These are phyloP conservation scores for Recurvomyces mirabilis DNA, from an alignment of 495 filamentous ascomycete genomes.

Conservation along the genomic window DNA sequence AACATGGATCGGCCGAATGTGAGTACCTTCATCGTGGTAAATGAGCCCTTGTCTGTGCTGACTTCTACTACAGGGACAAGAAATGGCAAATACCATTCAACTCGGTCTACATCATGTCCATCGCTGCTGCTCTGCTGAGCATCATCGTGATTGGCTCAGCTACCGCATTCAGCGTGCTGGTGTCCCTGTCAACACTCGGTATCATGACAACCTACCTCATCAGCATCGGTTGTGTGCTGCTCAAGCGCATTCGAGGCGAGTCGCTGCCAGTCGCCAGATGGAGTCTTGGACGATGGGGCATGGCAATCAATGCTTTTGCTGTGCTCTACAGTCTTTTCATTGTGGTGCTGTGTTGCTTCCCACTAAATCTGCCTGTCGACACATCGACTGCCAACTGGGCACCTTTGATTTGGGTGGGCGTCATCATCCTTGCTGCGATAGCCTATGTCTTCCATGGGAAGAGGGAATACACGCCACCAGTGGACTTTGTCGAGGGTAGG, in stretches of 20 bases:
- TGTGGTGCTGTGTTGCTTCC: slow-evolving; percentile 27
- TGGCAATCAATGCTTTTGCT: slow-evolving; percentile 27
- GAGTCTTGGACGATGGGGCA: slow-evolving; percentile 24
- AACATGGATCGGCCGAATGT: not conserved
- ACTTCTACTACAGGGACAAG: not conserved
- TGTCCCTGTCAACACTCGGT: slow-evolving; percentile 18
- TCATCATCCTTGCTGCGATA: slow-evolving; percentile 19
- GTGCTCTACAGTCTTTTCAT: slow-evolving; percentile 23
- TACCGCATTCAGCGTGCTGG: slow-evolving; percentile 15
- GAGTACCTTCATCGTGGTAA: too few relatives aligned
- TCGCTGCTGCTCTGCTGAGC: slow-evolving; percentile 13
- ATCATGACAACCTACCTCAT: slow-evolving; percentile 28
- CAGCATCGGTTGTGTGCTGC: slow-evolving; percentile 27
- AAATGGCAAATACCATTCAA: slow-evolving; percentile 22
- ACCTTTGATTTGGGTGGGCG: slow-evolving; percentile 22
- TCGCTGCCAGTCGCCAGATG: slow-evolving; percentile 26
- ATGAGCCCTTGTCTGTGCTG: too few relatives aligned
- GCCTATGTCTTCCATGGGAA: slow-evolving; percentile 27
- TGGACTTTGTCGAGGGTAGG: slow-evolving; percentile 28
- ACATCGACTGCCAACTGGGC: slow-evolving; percentile 24
- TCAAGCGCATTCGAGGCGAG: slow-evolving; percentile 22
- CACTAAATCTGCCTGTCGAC: slow-evolving; percentile 16
- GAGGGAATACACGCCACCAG: slow-evolving; percentile 25
- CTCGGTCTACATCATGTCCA: slow-evolving; percentile 20
- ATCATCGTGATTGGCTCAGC: slow-evolving; percentile 23